Percentiles rank a stretch among this genome's conserved stretches.
phyloP scores from a whole-genome alignment of 2,329 filamentous ascomycete genomes.

The Fusarium sp. region DNA sequence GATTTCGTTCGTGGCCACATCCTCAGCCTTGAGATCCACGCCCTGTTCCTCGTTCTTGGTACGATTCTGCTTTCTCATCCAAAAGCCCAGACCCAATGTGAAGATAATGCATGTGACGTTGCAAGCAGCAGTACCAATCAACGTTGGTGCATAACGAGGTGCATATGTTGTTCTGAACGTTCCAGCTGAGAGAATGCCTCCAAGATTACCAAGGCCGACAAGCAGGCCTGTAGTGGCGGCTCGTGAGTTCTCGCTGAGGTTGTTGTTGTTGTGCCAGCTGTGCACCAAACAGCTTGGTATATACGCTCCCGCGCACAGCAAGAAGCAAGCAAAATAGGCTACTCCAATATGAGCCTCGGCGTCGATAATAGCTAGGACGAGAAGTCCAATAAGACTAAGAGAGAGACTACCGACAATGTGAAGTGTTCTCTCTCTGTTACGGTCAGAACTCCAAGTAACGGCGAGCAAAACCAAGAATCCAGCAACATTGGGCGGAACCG shows the following conservation, averaged over 20 bases:
- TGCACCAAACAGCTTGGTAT: conserved; percentile 63
- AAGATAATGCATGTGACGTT: conserved; percentile 41
- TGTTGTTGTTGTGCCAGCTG: conserved; percentile 67
- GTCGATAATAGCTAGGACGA: neutral
- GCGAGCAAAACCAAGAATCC: conserved; percentile 5
- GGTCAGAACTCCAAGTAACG: conserved; percentile 3
- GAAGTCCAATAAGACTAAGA: neutral
- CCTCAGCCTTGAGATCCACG: neutral
- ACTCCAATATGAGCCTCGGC: conserved; percentile 49
- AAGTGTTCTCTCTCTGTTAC: conserved; percentile 5
- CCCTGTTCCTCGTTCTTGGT: conserved; percentile 2
- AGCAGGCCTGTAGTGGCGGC: conserved; percentile 63
- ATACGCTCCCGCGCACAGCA: conserved; percentile 61
- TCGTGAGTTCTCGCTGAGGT: conserved; percentile 61
- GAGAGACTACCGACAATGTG: conserved; percentile 1
- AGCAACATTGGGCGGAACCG: conserved; percentile 1
- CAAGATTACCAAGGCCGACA: conserved; percentile 63
- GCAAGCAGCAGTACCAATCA: conserved; percentile 58
- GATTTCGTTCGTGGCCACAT: conserved; percentile 8
- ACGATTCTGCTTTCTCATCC: conserved; percentile 15
- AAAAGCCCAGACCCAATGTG: conserved; percentile 29
- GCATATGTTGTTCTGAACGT: conserved; percentile 64
- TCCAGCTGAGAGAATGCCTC: conserved; percentile 59
- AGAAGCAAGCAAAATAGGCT: conserved; percentile 65
- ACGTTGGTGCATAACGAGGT: conserved; percentile 62